A percentile compares a stretch with the other conserved stretches of the same genome.
Evolutionary conservation across 495 filamentous ascomycete genomes (phyloP).

Genomic region (Glarea lozoyensis): DNA sequence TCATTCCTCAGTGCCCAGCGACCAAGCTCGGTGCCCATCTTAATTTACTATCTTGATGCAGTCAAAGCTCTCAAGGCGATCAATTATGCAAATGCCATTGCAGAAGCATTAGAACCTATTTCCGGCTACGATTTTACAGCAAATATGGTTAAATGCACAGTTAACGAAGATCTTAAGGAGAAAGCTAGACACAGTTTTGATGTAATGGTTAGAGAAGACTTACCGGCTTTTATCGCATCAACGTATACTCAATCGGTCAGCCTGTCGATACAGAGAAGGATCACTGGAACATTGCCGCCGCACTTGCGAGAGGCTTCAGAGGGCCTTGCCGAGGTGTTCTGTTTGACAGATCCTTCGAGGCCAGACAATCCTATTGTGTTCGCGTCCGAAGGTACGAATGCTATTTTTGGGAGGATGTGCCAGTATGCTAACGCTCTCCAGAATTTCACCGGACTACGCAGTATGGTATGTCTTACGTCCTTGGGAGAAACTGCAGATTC

Average conservation of each 20-base stretch:
- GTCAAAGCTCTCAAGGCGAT: constrained; percentile 64
- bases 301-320: constrained; percentile 52
- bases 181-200: constrained; percentile 50
- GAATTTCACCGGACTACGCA: constrained; percentile 56
- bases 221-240: constrained; percentile 63
- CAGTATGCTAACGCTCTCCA: constrained; percentile 15
- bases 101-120: constrained; percentile 41
- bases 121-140: constrained; percentile 34
- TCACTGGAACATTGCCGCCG: constrained; percentile 44
- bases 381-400: constrained; percentile 57
- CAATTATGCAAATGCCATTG: constrained; percentile 57
- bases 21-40: constrained; percentile 51
- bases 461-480: constrained; percentile 47
- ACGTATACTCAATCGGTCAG: constrained; percentile 49
- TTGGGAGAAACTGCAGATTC: constrained; percentile 56
- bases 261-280: constrained; percentile 44
- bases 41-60: constrained; percentile 64
- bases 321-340: constrained; percentile 68
- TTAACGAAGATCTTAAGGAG: constrained; percentile 46
- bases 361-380: constrained; percentile 72
- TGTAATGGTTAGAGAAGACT: constrained; percentile 51
- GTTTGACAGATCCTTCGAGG: constrained; percentile 64
- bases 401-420: neutral
- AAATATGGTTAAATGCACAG: constrained; percentile 32
- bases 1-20: constrained; percentile 54